phyloP scores from a whole-genome alignment of 257 asterid genomes.

The Solanum stenotomum region DNA sequence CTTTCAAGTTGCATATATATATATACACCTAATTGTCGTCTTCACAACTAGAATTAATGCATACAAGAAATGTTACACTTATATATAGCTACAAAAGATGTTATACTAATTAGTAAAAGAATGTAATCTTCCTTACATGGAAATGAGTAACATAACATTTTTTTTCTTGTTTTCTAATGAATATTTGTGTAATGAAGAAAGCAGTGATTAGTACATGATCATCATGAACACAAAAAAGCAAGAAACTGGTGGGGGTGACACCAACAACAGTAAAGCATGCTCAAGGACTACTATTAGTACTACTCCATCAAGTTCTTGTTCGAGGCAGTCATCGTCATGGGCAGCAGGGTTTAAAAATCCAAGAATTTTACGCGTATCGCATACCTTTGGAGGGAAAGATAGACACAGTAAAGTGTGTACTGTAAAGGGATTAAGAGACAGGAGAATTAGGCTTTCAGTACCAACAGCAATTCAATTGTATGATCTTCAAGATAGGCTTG shows the following conservation, averaged over 20 bases:
- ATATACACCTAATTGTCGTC: neutral
- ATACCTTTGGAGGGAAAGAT: constrained; percentile 58
- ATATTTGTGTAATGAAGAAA: constrained; percentile 22
- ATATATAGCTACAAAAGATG: neutral
- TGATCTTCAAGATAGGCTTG: constrained; percentile 67
- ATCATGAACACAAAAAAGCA: constrained; percentile 45
- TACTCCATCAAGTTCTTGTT: constrained; percentile 20
- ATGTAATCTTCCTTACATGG: neutral
- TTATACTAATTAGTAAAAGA: neutral
- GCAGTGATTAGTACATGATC: neutral
- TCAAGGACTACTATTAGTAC: neutral
- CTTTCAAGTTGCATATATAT: neutral
- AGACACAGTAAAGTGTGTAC: constrained; percentile 80
- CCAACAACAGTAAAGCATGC: constrained; percentile 1
- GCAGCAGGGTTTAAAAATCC: constrained; percentile 42
- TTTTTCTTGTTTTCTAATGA: neutral
- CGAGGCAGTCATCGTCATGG: constrained; percentile 32
- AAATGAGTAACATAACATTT: neutral
- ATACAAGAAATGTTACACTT: neutral
- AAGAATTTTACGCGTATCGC: constrained; percentile 58
- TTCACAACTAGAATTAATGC: neutral
- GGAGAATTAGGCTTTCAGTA: constrained; percentile 62
- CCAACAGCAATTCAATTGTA: constrained; percentile 64
- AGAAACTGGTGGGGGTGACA: constrained; percentile 22
- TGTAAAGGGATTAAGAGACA: constrained; percentile 50